phyloP scores from a whole-genome alignment of 169 alveolate genomes.

The Plasmodium sp. region DNA sequence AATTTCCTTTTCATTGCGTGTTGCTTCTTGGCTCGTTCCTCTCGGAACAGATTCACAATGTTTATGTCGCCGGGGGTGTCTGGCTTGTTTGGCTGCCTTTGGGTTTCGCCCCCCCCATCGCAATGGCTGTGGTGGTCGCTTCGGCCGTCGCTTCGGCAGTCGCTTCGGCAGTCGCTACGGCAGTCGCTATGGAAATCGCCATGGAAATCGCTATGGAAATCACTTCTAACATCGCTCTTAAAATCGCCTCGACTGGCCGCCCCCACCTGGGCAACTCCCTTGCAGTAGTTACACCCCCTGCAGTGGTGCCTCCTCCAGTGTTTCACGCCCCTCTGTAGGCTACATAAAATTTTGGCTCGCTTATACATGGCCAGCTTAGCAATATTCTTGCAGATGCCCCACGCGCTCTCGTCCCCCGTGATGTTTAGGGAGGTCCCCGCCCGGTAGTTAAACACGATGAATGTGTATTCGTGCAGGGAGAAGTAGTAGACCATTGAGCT shows the following conservation, averaged over 20 bases:
- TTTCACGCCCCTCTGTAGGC: conserved; percentile 71
- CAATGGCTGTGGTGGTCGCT: background rate
- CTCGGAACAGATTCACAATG: conserved; percentile 25
- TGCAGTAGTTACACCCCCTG: conserved; percentile 76
- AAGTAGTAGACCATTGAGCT: conserved; percentile 77
- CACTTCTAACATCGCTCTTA: too few species aligned
- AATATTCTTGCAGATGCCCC: conserved; percentile 76
- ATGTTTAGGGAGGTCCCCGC: conserved; percentile 79
- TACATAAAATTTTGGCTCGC: conserved; percentile 69
- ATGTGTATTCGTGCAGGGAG: conserved; percentile 76
- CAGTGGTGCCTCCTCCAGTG: conserved; percentile 79
- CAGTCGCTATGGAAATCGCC: too few species aligned
- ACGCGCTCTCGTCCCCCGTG: conserved; percentile 72
- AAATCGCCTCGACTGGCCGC: too few species aligned
- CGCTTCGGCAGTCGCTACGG: too few species aligned
- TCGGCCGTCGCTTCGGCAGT: background rate
- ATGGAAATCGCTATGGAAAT: too few species aligned
- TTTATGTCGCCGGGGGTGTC: background rate
- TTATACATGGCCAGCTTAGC: conserved; percentile 79
- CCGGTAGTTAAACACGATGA: conserved; percentile 75
- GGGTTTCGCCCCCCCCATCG: background rate
- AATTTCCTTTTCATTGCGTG: background rate
- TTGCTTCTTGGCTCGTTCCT: background rate
- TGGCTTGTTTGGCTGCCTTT: background rate
- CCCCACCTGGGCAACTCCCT: conserved; percentile 26